phyloP scores from a whole-genome alignment of 1,284 basidiomycete species.

The Trichosporon coremiiforme region DNA sequence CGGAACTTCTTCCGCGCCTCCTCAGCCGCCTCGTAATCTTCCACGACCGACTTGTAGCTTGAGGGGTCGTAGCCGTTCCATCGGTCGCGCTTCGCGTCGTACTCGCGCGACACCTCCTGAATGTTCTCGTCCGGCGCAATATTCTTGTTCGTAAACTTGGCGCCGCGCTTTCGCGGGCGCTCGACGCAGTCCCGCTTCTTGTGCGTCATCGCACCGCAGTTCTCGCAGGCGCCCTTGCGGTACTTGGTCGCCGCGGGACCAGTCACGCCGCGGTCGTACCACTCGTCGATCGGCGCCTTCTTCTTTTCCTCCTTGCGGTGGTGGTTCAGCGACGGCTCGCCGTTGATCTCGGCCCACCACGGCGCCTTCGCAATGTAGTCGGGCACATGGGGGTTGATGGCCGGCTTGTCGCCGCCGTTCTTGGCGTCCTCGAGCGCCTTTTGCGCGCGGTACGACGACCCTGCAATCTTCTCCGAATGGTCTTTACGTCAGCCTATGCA shows the following conservation, averaged over 20 bases:
- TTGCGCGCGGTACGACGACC: constrained; percentile 88
- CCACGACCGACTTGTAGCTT: constrained; percentile 81
- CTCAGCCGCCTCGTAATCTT: constrained; percentile 93
- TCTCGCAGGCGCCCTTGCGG: constrained; percentile 97
- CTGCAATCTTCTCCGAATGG: constrained; percentile 68
- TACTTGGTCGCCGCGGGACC: constrained; percentile 93
- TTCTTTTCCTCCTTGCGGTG: constrained; percentile 66
- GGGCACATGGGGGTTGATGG: constrained; percentile 94
- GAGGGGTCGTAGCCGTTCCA: constrained; percentile 98
- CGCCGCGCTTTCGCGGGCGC: constrained; percentile 92
- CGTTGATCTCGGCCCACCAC: constrained; percentile 87
- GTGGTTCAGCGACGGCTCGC: constrained; percentile 84
- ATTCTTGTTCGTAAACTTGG: constrained; percentile 86
- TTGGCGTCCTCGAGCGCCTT: constrained; percentile 93
- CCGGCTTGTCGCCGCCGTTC: constrained; percentile 73
- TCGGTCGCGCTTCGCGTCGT: constrained; percentile 92
- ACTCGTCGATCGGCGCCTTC: constrained; percentile 74
- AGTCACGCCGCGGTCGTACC: constrained; percentile 88
- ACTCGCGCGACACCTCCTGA: constrained; percentile 77
- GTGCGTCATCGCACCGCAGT: constrained; percentile 96
- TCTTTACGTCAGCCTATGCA: constrained; percentile 23
- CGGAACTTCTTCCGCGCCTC: constrained; percentile 82
- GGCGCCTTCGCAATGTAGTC: constrained; percentile 95
- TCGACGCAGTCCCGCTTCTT: constrained; percentile 90
- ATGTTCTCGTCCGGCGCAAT: constrained; percentile 90